A percentile compares a stretch with the other conserved stretches of the same genome.
These are phyloP conservation scores for Citrus maxima DNA, from an alignment of 345 rosid species.

Conservation along the genomic window DNA sequence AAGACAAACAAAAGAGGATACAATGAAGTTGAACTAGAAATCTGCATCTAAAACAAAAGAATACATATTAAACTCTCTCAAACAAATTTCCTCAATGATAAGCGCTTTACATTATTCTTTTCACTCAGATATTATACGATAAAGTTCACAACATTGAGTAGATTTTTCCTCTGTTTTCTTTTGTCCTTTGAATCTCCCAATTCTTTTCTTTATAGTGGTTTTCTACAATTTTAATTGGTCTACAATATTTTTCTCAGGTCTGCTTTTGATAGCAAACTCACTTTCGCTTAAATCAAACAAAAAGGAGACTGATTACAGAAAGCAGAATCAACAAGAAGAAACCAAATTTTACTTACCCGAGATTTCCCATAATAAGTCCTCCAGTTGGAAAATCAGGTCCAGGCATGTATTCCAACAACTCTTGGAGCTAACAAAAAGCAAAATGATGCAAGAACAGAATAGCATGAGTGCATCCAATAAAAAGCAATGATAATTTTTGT, in stretches of 20 bases:
- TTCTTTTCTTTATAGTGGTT: neutral
- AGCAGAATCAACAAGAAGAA: neutral
- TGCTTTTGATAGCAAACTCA: neutral
- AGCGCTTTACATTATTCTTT: neutral
- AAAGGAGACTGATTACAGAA: neutral
- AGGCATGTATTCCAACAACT: slow-evolving; percentile 96
- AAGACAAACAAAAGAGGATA: neutral
- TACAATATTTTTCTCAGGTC: too few species aligned
- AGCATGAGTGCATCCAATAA: neutral
- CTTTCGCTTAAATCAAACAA: neutral
- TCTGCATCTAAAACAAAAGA: neutral
- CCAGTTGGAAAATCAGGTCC: slow-evolving; percentile 99
- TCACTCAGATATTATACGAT: neutral
- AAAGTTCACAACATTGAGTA: neutral
- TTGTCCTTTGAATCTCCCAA: neutral
- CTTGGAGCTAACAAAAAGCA: slow-evolving; percentile 70
- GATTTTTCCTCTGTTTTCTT: neutral
- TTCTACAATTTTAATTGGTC: neutral
- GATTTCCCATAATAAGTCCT: slow-evolving; percentile 92
- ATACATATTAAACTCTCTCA: neutral
- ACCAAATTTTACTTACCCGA: slow-evolving; percentile 52
- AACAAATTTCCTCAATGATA: neutral
- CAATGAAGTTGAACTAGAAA: neutral
- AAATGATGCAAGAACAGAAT: slow-evolving; percentile 19
- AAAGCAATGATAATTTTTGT: neutral